Base-by-base conservation (phyloP, 139 green algal genomes). In the Ettlia oleoabundans region DNA sequence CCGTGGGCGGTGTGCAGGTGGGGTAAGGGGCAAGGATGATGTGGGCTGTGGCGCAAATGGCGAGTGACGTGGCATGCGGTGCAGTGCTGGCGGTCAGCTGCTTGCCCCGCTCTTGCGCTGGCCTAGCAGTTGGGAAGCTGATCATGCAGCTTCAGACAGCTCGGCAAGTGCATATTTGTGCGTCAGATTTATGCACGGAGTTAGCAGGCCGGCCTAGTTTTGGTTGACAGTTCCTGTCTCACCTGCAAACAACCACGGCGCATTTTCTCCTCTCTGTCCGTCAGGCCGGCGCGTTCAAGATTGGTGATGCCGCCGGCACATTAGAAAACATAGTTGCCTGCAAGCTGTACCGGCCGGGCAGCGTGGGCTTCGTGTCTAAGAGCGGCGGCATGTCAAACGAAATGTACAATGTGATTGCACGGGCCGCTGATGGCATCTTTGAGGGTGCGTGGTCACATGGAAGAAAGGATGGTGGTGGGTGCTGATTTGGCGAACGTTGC, bases 321-420 rank as follows among this genome's bases (percentile, higher is more conserved):
- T 85, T 99, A 65, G 95, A 98, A 78, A 99, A 98, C 92, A 98
- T 98, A 71, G 89, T 98, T 37, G 86, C 89, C 28, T 98, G 95
- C 93, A 97, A 95, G 86, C 89, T 98, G 75, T 93, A 98, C 87
- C 85, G 95, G 32, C 94, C 95, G 21, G 95, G 95, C 61, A 94
- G 82, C 53, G 95, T 99, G 22, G 95, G 96, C 41, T 98, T 98
- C 74, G 95, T 98, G 10, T 94, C 86, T 84, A 99, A 98, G 87
- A 92, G 78, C 21, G 95, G 95, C 21, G 95, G 95, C 86, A 98
- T 98, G 95, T 93, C 84, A 71, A 98, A 98, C 79, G 95, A 98
- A 84, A 92, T 98, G 91, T 99, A 99, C 91, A 99, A 98, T 72
- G 93, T 99, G 63, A 78, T 98, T 40, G 87, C 96, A 3, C 85